phyloP scores from a whole-genome alignment of 2,329 filamentous ascomycete species.

The Trichocomaceae sp. region DNA sequence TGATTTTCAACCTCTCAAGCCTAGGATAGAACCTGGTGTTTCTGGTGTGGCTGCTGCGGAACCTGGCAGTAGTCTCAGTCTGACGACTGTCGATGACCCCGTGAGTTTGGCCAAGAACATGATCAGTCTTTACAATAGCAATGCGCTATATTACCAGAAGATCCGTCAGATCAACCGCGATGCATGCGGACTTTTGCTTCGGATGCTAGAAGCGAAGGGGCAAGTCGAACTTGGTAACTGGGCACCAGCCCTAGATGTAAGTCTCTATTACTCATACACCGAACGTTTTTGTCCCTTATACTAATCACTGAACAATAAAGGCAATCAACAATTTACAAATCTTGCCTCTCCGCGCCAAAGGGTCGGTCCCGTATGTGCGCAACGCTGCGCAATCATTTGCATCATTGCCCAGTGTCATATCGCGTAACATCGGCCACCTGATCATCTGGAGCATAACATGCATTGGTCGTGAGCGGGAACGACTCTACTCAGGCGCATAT shows the following conservation, averaged over 20 bases:
- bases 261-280: conserved; percentile 24
- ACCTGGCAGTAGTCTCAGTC: conserved; percentile 46
- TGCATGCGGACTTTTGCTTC: conserved; percentile 53
- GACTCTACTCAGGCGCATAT: conserved; percentile 64
- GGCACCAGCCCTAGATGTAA: conserved; percentile 58
- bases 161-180: conserved; percentile 54
- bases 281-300: background rate
- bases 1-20: conserved; percentile 72
- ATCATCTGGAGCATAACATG: conserved; percentile 90
- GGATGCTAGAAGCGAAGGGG: conserved; percentile 55
- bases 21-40: conserved; percentile 46
- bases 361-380: conserved; percentile 73
- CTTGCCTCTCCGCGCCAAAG: conserved; percentile 67
- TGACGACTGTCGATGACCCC: conserved; percentile 63
- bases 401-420: conserved; percentile 68
- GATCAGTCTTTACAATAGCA: conserved; percentile 54
- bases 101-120: conserved; percentile 58
- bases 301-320: conserved; percentile 36
- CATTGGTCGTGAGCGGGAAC: conserved; percentile 70
- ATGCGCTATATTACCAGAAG: conserved; percentile 54
- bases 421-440: conserved; percentile 82
- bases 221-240: conserved; percentile 54
- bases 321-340: conserved; percentile 69
- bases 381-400: conserved; percentile 74
- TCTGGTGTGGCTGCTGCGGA: conserved; percentile 13